Base-by-base conservation (phyloP, 306 rosid species). In the Gynostemma pentaphyllum region DNA sequence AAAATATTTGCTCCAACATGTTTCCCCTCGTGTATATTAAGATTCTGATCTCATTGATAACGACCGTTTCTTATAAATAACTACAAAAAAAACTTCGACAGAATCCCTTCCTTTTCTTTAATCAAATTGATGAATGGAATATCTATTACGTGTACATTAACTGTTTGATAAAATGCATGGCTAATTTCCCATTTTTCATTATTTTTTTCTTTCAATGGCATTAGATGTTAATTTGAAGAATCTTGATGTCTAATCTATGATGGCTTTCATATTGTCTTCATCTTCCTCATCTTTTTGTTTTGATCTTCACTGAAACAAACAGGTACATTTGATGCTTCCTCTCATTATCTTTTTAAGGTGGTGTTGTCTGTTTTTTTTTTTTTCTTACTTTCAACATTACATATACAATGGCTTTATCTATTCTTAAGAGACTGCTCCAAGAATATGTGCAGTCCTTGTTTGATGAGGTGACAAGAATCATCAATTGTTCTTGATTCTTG, bases 351-450 rank as follows among this genome's bases (percentile, higher is more conserved):
- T 9, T 50, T 23, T 27, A 7, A 50, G 32, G n/a, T n/a, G n/a
- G n/a, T n/a, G n/a, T n/a, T 50, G 1, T 15, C 15, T 46, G 2
- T 9, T 2, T 46, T 52, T 29, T 2, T 27, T 52, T 27, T 27
- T 34, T 27, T 5, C 59, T 15, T 12, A 9, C 37, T 5, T 27
- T 53, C n/a, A n/a, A n/a, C n/a, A n/a, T 53, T 53, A 22, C 22
- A 53, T 53, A 36, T 27, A 55, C 69, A 64, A 87, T 87, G 90
- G 64, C 88, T 59, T 23, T 75, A 69, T 53, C 69, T 42, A 78
- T 87, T 78, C 84, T 83, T 32, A 68, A 68, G 64, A 86, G 68
- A 65, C 80, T 83, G 62, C 83, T 77, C 62, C 79, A 68, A 40
- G 78, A 51, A 46, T 86, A 81, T 76, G 28, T 75, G 45, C 70